Evolutionary conservation across 768 basidiomycete species (phyloP), one percentile per base, ranked within the genome.

Genomic region (Calocybe gangraenosa): DNA sequence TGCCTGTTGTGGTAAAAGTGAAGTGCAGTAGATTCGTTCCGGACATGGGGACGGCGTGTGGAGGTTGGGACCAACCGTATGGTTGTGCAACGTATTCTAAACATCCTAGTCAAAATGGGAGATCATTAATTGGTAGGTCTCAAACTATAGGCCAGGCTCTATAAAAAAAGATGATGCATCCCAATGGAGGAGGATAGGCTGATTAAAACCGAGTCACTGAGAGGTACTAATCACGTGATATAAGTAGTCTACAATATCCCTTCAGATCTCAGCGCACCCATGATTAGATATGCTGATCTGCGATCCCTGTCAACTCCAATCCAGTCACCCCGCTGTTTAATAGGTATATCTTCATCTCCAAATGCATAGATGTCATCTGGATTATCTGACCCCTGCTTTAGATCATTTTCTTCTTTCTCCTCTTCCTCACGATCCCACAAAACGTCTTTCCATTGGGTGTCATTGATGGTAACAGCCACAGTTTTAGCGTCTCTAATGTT

Each of bases 1-100:
- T 90, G 87, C 55, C 77, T 77, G 53, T 92, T 92, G 56, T 87
- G 83, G 58, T 92, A 92, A 58, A 92, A 92, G 53, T 79, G 77
- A 14, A 74, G 64, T 14, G 76, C 70, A 13, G 75, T 71, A 38
- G 58, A 59, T 47, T 52, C 37, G 31, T 20, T 45, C n/a, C 56
- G 56, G 38, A 32, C 35, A 37, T 42, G 42, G 21, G 18, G 37
- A 38, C 37, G 40, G 37, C 37, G 44, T 44, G 40, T 28, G 17
- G 25, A 15, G 32, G n/a, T 35, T 37, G 10, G 28, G 34, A 37
- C 33, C 21, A 44, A 40, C 25, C 38, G 53, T 33, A 44, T 53
- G 23, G 38, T 32, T 40, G 41, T 23, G 13, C 32, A 20, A 37
- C 28, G 41, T 20, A 46, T 41, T 17, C n/a, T 47, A 42, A 53